Evolutionary conservation across 257 asterid species (phyloP).

Genomic region (Solanum chaucha): DNA sequence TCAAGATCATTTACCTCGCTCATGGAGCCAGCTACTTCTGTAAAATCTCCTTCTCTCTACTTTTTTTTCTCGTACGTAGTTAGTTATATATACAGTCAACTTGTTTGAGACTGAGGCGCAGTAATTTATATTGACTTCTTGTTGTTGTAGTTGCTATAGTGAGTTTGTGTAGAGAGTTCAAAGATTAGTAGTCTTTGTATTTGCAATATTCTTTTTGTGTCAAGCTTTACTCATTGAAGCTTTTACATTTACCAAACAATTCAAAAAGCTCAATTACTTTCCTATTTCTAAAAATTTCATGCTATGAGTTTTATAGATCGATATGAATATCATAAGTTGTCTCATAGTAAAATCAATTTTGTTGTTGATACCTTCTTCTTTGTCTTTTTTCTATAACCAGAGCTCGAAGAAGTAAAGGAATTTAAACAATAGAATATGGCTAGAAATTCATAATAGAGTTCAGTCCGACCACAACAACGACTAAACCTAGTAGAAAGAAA

Average conservation of each 20-base stretch:
- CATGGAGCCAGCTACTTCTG: conserved; percentile 12
- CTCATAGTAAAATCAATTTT: background rate
- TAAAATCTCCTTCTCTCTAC: conserved; percentile 4
- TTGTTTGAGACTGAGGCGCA: background rate
- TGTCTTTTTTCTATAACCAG: background rate
- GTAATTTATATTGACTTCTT: background rate
- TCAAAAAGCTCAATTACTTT: background rate
- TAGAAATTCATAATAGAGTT: background rate
- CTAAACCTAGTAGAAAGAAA: background rate
- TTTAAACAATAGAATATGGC: background rate
- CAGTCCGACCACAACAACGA: background rate
- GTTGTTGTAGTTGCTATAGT: background rate
- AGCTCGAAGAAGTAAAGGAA: background rate
- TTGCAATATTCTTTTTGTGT: background rate
- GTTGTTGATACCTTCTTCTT: background rate
- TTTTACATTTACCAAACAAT: background rate
- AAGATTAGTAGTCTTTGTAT: background rate
- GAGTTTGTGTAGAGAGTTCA: background rate
- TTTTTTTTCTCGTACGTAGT: background rate
- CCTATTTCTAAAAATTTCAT: background rate
- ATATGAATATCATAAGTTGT: background rate
- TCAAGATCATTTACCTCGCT: conserved; percentile 10
- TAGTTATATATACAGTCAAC: background rate
- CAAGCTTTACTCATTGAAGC: background rate
- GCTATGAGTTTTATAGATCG: background rate